Evolutionary conservation across 495 filamentous ascomycete species (phyloP), one percentile per base, ranked within the genome.

Genomic region (Friedmanniomyces endolithicus): DNA sequence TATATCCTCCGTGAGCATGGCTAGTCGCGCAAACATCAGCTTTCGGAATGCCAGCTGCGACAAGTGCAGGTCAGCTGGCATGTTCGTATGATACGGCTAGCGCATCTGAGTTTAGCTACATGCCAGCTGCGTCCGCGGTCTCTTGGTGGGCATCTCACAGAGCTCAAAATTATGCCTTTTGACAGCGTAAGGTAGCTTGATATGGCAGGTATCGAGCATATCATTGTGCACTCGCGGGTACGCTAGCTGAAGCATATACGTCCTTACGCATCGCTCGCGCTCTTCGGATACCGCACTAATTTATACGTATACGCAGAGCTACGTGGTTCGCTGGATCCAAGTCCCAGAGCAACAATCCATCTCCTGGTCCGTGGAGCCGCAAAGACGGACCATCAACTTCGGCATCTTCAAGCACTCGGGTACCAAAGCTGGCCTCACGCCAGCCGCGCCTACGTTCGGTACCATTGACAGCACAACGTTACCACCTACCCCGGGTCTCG

Each of bases 181-280:
- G n/a, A n/a, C n/a, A n/a, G n/a, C n/a, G n/a, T n/a, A n/a, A 31
- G 4, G 27, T 31, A 9, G 27, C 27, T 31, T 9, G 53, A 33
- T 23, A 94, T 94, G 87, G 87, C 87, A 41, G 87, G 86, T 63
- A 94, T 97, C 78, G 92, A 98, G 75, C 88, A 95, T 74, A 73
- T 98, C 58, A 92, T 96, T 69, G 86, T 98, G 58, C 92, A 95
- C 68, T 94, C 88, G 82, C 96, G 89, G 82, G 92, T 94, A 76
- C 57, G 78, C 60, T 27, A 48, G 23, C 31, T 40, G 33, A 33
- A 33, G 49, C 56, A 20, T 41, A 33, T 52, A 35, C 37, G 27
- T 31, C 3, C 27, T 9, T 31, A 31, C 27, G 27, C 9, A 31
- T 31, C 27, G 4, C 27, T 4, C 9, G 27, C 27, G 27, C 27